Percentiles rank a stretch among this genome's conserved stretches.
Conservation (phyloP, 2,329 filamentous ascomycete species). For the Parastagonospora nodorum region DNA sequence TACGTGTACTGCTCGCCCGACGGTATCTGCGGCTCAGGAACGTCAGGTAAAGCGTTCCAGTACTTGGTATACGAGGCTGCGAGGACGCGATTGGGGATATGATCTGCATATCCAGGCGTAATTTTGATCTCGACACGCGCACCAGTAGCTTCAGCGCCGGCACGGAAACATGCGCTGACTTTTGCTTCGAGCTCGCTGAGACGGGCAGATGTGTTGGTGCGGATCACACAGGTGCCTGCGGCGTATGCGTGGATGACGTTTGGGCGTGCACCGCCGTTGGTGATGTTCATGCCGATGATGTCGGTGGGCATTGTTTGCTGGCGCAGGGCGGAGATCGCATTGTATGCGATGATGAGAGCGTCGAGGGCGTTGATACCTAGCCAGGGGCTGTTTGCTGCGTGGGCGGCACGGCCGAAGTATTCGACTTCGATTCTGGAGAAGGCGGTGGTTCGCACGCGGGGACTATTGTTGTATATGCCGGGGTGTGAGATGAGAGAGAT, state of each 20-base stretch:
- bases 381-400: conserved; percentile 48
- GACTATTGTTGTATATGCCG: conserved; percentile 6
- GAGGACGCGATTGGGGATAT: conserved; percentile 60
- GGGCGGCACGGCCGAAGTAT: conserved; percentile 37
- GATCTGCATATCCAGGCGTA: conserved; percentile 57
- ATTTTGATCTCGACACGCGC: conserved; percentile 54
- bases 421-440: conserved; percentile 22
- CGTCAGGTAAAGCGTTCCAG: conserved; percentile 22
- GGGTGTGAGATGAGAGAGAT: conserved; percentile 8
- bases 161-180: conserved; percentile 52
- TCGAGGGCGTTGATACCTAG: conserved; percentile 50
- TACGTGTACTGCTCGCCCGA: conserved; percentile 18
- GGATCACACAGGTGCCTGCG: conserved; percentile 45
- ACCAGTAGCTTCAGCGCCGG: conserved; percentile 56
- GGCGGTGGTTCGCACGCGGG: conserved; percentile 12
- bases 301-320: conserved; percentile 49
- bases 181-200: conserved; percentile 37
- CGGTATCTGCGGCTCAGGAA: conserved; percentile 20
- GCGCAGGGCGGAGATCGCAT: conserved; percentile 36
- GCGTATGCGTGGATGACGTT: conserved; percentile 51
- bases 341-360: conserved; percentile 44
- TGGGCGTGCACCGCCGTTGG: conserved; percentile 33
- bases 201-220: conserved; percentile 35
- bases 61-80: conserved; percentile 43
- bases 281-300: conserved; percentile 44